Evolutionary conservation across 1,139 yeast genomes (phyloP), one percentile per base, ranked within the genome.

Genomic region (Torulaspora pretoriensis): DNA sequence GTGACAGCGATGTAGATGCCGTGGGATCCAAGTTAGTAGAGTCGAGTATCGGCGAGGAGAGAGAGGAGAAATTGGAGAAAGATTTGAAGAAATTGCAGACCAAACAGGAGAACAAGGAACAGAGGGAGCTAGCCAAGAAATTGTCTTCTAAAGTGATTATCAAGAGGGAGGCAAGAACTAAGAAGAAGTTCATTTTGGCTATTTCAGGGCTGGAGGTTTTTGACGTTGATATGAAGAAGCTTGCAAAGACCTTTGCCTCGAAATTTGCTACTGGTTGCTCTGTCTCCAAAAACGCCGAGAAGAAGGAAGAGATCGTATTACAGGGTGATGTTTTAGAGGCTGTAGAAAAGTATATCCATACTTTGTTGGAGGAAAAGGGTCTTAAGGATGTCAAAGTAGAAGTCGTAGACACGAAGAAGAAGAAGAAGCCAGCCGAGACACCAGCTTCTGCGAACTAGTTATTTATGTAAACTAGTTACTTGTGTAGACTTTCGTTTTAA

Each of bases 241-340:
- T 88, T 55, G 86, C 96, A 37, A 92, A 92, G 73, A 82, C 89
- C 0, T 88, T 92, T 68, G 95, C 97, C 0, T 83, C 94, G 32
- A 88, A 87, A 65, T 92, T 90, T 64, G 98, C 98, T 17, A 90
- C 97, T 3, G 98, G 98, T 38, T 94, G 97, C 22, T 81, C 94
- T 35, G 96, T 90, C n/a, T 82, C 90, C 7, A 90, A 90, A 69
- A 84, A 83, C 52, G 92, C 83, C 8, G 97, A 90, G 56, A 90
- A 90, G 68, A 85, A 84, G 63, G 97, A 90, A 53, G 97, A 90
- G 61, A 80, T 90, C 46, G 78, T 88, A 51, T 84, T 90, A 47
- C 97, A 90, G 69, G 98, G 98, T 57, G 98, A 92, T 66, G 94
- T 90, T 38, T 84, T 90, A 52, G 96, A 89, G 55, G 96, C 85